Percentiles rank a stretch among this genome's conserved stretches.
phyloP scores from a whole-genome alignment of 1,284 basidiomycete genomes.

The Leccinum solheimii region DNA sequence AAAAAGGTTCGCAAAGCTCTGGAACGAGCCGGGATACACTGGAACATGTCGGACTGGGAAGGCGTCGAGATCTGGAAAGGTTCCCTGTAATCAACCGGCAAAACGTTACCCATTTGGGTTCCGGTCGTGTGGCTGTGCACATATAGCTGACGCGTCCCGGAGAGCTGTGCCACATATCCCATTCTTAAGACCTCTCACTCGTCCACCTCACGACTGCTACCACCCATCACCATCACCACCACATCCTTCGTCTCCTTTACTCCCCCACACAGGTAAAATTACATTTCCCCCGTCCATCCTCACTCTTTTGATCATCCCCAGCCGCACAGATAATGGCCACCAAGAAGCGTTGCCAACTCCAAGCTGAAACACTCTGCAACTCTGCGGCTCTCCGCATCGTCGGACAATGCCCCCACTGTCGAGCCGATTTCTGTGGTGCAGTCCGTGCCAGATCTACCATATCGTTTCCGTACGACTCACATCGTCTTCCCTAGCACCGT shows the following conservation, averaged over 20 bases:
- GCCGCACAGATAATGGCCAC: slow-evolving; percentile 53
- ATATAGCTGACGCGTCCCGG: slow-evolving; percentile 35
- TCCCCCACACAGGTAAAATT: slow-evolving; percentile 3
- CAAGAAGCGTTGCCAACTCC: slow-evolving; percentile 84
- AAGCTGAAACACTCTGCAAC: slow-evolving; percentile 67
- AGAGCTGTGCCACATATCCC: slow-evolving; percentile 26
- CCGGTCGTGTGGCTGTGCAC: slow-evolving; percentile 26
- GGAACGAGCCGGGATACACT: slow-evolving; percentile 54
- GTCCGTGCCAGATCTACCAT: slow-evolving; percentile 48
- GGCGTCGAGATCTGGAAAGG: slow-evolving; percentile 71
- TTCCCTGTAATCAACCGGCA: not conserved
- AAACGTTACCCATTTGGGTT: not conserved
- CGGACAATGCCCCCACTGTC: slow-evolving; percentile 79
- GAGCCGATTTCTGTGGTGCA: slow-evolving; percentile 69
- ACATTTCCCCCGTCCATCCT: not conserved
- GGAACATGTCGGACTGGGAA: slow-evolving; percentile 73
- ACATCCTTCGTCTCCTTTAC: not conserved
- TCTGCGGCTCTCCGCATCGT: slow-evolving; percentile 78
- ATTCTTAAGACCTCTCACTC: slow-evolving; percentile 27
- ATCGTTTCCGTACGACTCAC: slow-evolving; percentile 20
- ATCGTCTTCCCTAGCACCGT: slow-evolving; percentile 59
- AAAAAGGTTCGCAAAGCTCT: slow-evolving; percentile 65
- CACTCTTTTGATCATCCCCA: not conserved
- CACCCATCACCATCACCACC: not conserved
- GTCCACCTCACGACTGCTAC: not conserved